Evolutionary conservation across 345 rosid species (phyloP).

Genomic region (Citrus unshiu): DNA sequence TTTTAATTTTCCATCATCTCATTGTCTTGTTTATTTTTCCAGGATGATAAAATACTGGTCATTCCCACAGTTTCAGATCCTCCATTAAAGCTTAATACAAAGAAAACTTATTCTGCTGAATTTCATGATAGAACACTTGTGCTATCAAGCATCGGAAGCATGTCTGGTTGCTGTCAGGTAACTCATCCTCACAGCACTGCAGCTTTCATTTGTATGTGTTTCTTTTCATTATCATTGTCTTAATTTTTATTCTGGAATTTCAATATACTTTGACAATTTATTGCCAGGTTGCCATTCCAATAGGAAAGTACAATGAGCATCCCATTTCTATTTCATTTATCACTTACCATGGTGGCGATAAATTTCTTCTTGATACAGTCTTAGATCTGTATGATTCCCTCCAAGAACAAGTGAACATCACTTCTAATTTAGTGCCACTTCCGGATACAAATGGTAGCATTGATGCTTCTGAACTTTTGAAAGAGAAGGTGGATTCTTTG

Average conservation of each 20-base stretch:
- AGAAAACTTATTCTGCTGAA: constrained; percentile 49
- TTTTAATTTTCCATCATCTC: background rate
- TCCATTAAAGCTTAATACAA: constrained; percentile 57
- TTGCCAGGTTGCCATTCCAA: constrained; percentile 70
- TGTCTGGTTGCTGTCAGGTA: constrained; percentile 98
- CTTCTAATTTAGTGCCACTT: constrained; percentile 47
- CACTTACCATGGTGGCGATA: constrained; percentile 78
- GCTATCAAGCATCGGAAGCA: constrained; percentile 71
- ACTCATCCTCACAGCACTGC: background rate
- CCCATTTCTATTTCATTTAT: constrained; percentile 80
- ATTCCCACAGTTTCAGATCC: constrained; percentile 79
- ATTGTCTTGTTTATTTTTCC: constrained; percentile 4
- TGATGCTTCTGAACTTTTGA: constrained; percentile 77
- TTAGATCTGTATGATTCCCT: constrained; percentile 74
- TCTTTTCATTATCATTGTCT: background rate
- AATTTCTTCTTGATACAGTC: constrained; percentile 85
- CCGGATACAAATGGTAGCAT: constrained; percentile 47
- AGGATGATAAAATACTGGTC: constrained; percentile 81
- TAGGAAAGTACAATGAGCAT: constrained; percentile 64
- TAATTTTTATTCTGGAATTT: constrained; percentile 1
- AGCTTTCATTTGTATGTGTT: constrained; percentile 9
- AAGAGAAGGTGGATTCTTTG: constrained; percentile 65
- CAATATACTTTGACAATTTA: constrained; percentile 9
- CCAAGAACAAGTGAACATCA: constrained; percentile 64
- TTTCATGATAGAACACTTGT: constrained; percentile 55